Evolutionary conservation across 1,284 basidiomycete species (phyloP), one percentile per base, ranked within the genome.

Genomic region (Ceratobasidium sp.): DNA sequence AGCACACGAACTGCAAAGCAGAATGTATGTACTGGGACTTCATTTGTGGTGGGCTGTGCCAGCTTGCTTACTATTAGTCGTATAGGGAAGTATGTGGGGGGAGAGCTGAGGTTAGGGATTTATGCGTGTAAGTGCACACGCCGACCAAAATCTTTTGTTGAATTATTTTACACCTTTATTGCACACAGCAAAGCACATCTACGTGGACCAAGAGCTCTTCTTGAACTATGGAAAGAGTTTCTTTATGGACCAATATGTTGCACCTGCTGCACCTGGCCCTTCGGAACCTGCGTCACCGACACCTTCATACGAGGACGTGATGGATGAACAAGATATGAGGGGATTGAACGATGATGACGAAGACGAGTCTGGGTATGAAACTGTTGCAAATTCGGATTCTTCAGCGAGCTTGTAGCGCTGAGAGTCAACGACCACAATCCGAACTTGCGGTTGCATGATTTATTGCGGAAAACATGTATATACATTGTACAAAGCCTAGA

Each of bases 291-390:
- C n/a, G n/a, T n/a, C n/a, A n/a, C n/a, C n/a, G n/a, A n/a, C n/a
- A n/a, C n/a, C n/a, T n/a, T n/a, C n/a, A n/a, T n/a, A n/a, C n/a
- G n/a, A n/a, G 7, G 64, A 68, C 24, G 49, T 37, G 5, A 59
- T 29, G 53, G n/a, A 74, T n/a, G n/a, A n/a, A n/a, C n/a, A n/a
- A n/a, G n/a, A n/a, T n/a, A n/a, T n/a, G n/a, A n/a, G n/a, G n/a
- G n/a, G n/a, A n/a, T n/a, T n/a, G n/a, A n/a, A 76, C 13, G 31
- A 9, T 5, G 76, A 27, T 5, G 4, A 69, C 19, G 61, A 54
- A 8, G 74, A 51, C 16, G 64, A 39, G 27, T 31, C 58, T 34
- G 56, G 27, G 27, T 53, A 66, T n/a, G 74, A 58, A 34, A 58
- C 34, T 51, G 37, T 24, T 8, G 59, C 53, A 9, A 13, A 41